A percentile compares a stretch with the other conserved stretches of the same genome.
Conservation (phyloP, 257 asterid genomes). For the Solanum acaule region DNA sequence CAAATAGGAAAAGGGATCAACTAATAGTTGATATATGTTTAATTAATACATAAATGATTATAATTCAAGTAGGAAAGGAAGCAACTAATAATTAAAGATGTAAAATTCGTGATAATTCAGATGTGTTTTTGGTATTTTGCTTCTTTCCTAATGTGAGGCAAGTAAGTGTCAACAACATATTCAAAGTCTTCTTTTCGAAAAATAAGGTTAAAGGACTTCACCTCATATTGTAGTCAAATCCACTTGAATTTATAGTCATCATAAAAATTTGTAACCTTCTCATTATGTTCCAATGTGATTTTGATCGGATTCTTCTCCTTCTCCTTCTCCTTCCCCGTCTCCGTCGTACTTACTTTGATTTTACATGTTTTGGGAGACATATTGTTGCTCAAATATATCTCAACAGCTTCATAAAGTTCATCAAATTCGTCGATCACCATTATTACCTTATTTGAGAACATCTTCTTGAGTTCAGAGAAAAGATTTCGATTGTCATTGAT, state of each 20-base stretch:
- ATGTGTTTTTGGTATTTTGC: background rate
- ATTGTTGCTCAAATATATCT: constrained; percentile 5
- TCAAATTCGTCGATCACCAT: constrained; percentile 7
- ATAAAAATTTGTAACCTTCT: background rate
- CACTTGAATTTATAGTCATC: background rate
- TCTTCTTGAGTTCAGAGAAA: background rate
- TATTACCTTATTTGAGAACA: background rate
- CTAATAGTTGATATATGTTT: background rate
- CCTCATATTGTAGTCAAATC: background rate
- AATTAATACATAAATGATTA: background rate
- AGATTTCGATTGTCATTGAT: constrained; percentile 1
- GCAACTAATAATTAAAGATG: too few relatives aligned
- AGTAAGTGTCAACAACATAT: background rate
- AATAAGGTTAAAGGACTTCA: background rate
- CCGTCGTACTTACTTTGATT: background rate
- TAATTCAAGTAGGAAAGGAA: too few relatives aligned
- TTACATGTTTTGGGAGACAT: background rate
- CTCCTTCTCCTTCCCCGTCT: background rate
- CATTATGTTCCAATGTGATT: background rate
- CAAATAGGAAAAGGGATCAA: background rate
- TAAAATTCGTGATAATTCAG: background rate
- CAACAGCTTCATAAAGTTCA: constrained; percentile 12
- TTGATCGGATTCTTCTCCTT: background rate
- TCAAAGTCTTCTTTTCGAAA: background rate
- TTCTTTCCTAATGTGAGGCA: background rate